Conservation (phyloP, 2,329 filamentous ascomycete species). For the Pseudogymnoascus sp. region DNA sequence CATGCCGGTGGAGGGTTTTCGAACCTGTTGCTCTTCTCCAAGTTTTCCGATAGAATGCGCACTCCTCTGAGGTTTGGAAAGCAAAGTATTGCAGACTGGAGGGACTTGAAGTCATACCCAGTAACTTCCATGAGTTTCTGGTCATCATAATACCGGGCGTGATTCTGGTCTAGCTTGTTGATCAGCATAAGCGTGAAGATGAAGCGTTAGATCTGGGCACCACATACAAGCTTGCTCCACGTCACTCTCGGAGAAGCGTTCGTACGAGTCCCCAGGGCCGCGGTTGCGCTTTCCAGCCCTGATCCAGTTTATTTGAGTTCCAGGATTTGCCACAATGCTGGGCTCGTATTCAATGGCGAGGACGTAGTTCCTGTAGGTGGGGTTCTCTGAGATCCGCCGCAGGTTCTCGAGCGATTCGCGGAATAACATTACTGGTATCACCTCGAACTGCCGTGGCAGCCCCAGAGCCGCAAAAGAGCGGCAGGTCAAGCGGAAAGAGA, state of each 20-base stretch:
- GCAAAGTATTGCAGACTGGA: background rate
- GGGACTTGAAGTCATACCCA: background rate
- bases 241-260: background rate
- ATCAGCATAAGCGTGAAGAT: background rate
- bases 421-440: background rate
- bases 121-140: background rate
- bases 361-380: background rate
- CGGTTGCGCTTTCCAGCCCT: no score
- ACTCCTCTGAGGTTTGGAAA: background rate
- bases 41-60: background rate
- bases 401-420: background rate
- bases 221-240: background rate
- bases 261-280: background rate
- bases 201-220: background rate
- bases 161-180: background rate
- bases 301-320: no score
- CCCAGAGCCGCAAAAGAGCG: background rate
- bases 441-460: background rate
- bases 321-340: background rate
- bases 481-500: background rate
- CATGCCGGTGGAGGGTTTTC: background rate
- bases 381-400: background rate
- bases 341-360: background rate
- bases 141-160: background rate
- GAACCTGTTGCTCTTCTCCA: background rate